Conservation (phyloP, 1,284 basidiomycete genomes). For the Vanrija humicola region DNA sequence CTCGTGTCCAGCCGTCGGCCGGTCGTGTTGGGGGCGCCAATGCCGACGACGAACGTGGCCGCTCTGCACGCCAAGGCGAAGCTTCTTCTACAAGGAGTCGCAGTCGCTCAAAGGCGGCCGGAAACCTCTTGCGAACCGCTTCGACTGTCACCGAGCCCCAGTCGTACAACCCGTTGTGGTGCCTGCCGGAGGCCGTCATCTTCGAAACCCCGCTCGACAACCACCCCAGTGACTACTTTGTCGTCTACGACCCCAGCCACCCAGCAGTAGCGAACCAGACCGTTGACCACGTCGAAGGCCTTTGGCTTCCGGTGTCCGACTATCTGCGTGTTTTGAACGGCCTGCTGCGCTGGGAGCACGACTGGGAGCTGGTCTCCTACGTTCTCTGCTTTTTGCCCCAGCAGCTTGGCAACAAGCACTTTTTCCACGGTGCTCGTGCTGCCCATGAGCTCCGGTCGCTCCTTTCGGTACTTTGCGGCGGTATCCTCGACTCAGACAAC, state of each 20-base stretch:
- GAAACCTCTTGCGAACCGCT: conserved; percentile 23
- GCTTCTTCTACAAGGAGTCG: conserved; percentile 53
- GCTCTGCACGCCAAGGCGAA: conserved; percentile 11
- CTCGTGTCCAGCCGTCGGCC: conserved; percentile 2
- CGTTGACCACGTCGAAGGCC: conserved; percentile 51
- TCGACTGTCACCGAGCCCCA: conserved; percentile 30
- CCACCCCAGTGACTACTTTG: conserved; percentile 66
- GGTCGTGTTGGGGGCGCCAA: neutral
- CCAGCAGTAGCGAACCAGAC: conserved; percentile 50
- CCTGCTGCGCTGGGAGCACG: conserved; percentile 70
- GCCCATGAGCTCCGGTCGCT: conserved; percentile 63
- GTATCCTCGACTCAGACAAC: conserved; percentile 25
- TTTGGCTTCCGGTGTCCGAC: conserved; percentile 71
- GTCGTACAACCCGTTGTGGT: conserved; percentile 65
- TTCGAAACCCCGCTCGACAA: conserved; percentile 65
- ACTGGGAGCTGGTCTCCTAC: conserved; percentile 94
- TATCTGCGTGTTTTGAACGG: conserved; percentile 67
- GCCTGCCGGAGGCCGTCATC: conserved; percentile 66
- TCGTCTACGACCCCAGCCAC: conserved; percentile 64
- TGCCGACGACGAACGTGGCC: conserved; percentile 33
- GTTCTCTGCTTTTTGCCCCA: conserved; percentile 84
- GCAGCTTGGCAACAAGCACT: conserved; percentile 91
- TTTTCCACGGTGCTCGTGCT: conserved; percentile 87
- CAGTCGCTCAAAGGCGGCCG: conserved; percentile 61
- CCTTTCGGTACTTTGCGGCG: conserved; percentile 63